Evolutionary conservation across 352 stramenopile genomes (phyloP), one percentile per base, ranked within the genome.

Genomic region (Peronospora destructor): DNA sequence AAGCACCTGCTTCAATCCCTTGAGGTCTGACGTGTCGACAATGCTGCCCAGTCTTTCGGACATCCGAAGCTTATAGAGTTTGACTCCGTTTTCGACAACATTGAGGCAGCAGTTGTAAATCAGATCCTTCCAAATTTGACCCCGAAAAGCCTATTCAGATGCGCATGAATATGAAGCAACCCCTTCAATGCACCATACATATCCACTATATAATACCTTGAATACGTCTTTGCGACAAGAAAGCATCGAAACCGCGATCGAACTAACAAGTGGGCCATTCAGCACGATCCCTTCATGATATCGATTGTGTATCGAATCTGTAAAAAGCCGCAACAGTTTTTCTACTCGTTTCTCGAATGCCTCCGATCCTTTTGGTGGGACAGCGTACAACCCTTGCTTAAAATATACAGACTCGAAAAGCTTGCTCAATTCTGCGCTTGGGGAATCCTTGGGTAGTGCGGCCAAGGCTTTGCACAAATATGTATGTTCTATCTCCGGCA

Each of bases 81-180:
- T 89, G 50, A 87, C 73, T 10, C 58, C 80, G 1, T 79, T 87
- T 53, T 88, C 76, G 17, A 91, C 75, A 42, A 89, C 73, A 48
- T 84, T 87, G 16, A 87, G 64, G 36, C 80, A 91, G 50, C 80
- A 91, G 29, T 88, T 86, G 52, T 87, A 69, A 45, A 91, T 84
- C 21, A 71, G 78, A 8, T 88, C 76, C 47, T 85, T 83, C 77
- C 80, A 91, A 34, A 89, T 70, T 17, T 64, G 63, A 0, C 77
- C 73, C 2, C 60, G 64, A 30, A 91, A 91, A 13, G 66, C 77
- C 79, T 90, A 34, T 9, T 11, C 51, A 19, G 9, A 33, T 14
- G 6, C 10, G 36, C 25, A 45, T 17, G 17, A 42, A 39, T 14
- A 6, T 17, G 43, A 28, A 59, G 6, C 12, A 13, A 14, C 17